Base-by-base conservation (phyloP, 2,329 filamentous ascomycete genomes). In the Phialophora macrospora region DNA sequence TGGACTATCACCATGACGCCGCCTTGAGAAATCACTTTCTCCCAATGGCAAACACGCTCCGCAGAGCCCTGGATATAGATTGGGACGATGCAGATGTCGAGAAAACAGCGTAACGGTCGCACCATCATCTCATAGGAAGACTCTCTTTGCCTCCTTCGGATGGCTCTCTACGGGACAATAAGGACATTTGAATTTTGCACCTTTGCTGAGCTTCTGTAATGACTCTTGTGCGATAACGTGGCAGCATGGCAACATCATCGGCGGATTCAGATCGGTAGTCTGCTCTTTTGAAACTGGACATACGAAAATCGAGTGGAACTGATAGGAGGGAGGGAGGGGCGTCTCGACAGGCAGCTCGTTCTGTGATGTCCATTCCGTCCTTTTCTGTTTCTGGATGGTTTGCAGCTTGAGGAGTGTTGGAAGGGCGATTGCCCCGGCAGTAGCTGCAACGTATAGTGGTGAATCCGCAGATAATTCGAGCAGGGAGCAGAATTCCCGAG, bases 271-370 rank as follows among this genome's bases (percentile, higher is more conserved):
- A 74, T 96, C 93, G 0, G 94, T 99, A 0, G 91, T 93, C 78
- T 99, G 95, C 75, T 97, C 95, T 77, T 98, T 98, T 73, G 90
- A 93, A 4, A 99, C 95, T 0, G 95, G 95, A 75, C 95, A 99
- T 49, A 99, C 95, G 75, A 99, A 99, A 75, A 99, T 97, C 63
- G 91, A 91, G 77, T 99, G 95, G 81, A 96, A 99, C 60, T 85
- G 82, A 74, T 88, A 90, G 5, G 83, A 82, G 1, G 84, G 84
- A 2, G 88, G 88, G 3, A 90, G 79, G 0, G 88, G 85, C 17
- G 88, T 88, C 77, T 90, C 88, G 51, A 89, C 95, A 0, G 94
- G 92, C 20, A 99, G 82, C 77, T 99, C 95, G 74, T 95, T 89
- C 67, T 90, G 86, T 4, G 92, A 93, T 0, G 93, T 97, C 95